Base-by-base conservation (phyloP, 306 rosid species). In the Cyclanthera cordifolia region DNA sequence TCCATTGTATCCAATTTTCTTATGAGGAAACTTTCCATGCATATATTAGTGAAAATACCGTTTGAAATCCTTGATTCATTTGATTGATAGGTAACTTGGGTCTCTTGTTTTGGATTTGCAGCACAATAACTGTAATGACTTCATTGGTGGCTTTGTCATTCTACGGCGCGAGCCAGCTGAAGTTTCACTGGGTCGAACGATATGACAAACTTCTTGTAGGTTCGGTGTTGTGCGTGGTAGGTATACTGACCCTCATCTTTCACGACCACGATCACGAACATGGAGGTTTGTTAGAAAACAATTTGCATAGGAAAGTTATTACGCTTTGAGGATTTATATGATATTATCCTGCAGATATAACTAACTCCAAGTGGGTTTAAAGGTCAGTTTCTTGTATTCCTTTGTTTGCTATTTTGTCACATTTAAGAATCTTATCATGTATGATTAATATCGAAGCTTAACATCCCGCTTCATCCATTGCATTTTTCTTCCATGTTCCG, bases 41-140 rank as follows among this genome's bases (percentile, higher is more conserved):
- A 34, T 34, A 34, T 32, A 4, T 34, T 5, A 19, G 12, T 39
- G 2, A 19, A 2, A 45, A 37, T 34, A 16, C n/a, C 17, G 16
- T 37, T 60, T 37, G 2, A 64, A 12, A 37, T 41, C 49, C 20
- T 5, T 41, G 67, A 8, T 16, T 20, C 10, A 34, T 37, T 61
- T 39, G 50, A 61, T 37, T 19, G 28, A 60, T 8, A 4, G 49
- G 17, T 15, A 25, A 0, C 76, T 20, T 73, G 52, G 39, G 27
- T 27, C 43, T 77, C 14, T 69, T 51, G 25, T 30, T 39, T 75
- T 75, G 70, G 67, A 80, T 76, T 78, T 82, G 68, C 93, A 92
- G 98, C 89, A 92, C 98, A 72, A 87, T 92, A 68, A 72, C 95
- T 6, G 96, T 92, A 78, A 92, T 92, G 98, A 92, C 98, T n/a